Conservation (phyloP, 305 asterid species). For the Fraxinus ornus region DNA sequence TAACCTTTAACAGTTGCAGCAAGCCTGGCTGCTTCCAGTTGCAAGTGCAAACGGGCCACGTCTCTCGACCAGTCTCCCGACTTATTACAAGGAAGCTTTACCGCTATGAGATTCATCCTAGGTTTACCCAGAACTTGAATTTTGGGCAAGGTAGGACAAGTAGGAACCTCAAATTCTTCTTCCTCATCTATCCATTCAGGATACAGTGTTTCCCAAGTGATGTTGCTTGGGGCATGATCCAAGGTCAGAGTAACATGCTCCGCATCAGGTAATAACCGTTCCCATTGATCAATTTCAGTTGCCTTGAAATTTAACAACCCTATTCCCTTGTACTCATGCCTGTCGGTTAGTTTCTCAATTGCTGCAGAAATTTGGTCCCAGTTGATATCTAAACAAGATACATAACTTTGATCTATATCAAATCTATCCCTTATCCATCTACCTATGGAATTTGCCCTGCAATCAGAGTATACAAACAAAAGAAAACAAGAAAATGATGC, state of each 20-base stretch:
- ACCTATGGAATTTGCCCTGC: conserved; percentile 51
- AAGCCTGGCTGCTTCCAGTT: conserved; percentile 75
- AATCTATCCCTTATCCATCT: conserved; percentile 46
- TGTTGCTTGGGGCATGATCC: conserved; percentile 48
- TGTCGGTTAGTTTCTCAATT: conserved; percentile 46
- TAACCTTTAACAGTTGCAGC: conserved; percentile 71
- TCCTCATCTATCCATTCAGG: conserved; percentile 98
- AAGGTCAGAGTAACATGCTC: conserved; percentile 59
- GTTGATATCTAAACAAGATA: conserved; percentile 50
- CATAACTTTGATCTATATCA: conserved; percentile 49
- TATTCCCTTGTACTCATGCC: conserved; percentile 56
- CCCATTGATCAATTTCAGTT: conserved; percentile 63
- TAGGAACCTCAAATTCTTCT: conserved; percentile 80
- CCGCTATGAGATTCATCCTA: conserved; percentile 70
- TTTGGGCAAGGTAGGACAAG: conserved; percentile 66
- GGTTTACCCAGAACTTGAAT: conserved; percentile 59
- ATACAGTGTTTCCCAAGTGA: conserved; percentile 83
- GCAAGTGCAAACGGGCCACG: conserved; percentile 81
- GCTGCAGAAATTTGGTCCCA: conserved; percentile 70
- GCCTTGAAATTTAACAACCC: conserved; percentile 79
- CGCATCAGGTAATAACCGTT: conserved; percentile 56
- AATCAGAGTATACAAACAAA: conserved; percentile 17
- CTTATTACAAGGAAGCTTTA: conserved; percentile 82
- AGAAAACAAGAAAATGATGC: conserved; percentile 1
- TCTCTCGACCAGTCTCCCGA: conserved; percentile 77